These are phyloP conservation scores for Podaxis pistillaris DNA, from an alignment of 768 basidiomycete genomes.

Conservation along the genomic window DNA sequence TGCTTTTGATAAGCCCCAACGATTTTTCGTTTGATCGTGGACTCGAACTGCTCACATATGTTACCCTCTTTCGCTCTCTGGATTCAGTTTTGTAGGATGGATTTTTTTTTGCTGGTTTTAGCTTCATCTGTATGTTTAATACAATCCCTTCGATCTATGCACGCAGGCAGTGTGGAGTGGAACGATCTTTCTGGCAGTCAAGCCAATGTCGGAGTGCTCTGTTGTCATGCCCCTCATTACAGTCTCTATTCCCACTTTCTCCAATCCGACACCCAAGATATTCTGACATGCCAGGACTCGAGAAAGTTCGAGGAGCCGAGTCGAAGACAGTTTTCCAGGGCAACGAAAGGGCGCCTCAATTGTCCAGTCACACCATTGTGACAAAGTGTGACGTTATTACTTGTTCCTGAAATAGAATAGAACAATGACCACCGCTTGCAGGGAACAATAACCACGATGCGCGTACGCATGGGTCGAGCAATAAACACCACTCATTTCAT, in stretches of 20 bases:
- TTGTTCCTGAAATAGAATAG: constrained; percentile 7
- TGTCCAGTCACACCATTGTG: constrained; percentile 1
- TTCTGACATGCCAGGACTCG: too few species aligned
- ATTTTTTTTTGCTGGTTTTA: neutral
- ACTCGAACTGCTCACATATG: neutral
- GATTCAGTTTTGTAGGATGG: neutral
- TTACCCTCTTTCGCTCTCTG: neutral
- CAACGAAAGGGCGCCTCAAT: neutral
- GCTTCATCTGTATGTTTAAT: neutral
- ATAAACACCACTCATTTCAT: neutral
- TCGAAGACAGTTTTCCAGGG: neutral
- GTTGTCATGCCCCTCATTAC: too few species aligned
- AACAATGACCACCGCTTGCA: constrained; percentile 2
- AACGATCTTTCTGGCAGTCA: too few species aligned
- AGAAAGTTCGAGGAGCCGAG: too few species aligned
- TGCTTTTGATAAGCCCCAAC: neutral
- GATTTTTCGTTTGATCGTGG: neutral
- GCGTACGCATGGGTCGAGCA: neutral
- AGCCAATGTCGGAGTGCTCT: too few species aligned
- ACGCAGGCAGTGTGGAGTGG: neutral
- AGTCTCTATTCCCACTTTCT: too few species aligned
- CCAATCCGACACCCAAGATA: too few species aligned
- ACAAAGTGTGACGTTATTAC: neutral
- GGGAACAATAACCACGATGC: constrained; percentile 2
- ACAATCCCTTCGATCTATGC: neutral